Conservation (phyloP, 2,329 filamentous ascomycete genomes). For the Apiospora koreana region DNA sequence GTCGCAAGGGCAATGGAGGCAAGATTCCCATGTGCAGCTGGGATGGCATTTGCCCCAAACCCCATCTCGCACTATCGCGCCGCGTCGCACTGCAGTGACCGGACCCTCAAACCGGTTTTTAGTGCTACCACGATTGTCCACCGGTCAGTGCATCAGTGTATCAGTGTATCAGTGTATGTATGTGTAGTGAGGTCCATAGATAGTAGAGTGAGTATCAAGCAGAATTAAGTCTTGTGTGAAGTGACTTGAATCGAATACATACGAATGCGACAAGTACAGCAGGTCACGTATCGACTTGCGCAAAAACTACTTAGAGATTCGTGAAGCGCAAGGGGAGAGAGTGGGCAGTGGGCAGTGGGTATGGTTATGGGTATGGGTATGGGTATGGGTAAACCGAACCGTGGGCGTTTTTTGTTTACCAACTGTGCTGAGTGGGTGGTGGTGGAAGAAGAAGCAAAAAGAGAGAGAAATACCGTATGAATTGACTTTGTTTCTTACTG, state of each 20-base stretch:
- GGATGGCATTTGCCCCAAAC: conserved; percentile 7
- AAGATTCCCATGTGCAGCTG: conserved; percentile 5
- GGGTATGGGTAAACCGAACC: too few species aligned
- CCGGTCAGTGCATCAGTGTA: neutral
- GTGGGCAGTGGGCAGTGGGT: too few species aligned
- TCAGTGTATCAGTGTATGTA: too few species aligned
- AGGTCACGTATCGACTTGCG: too few species aligned
- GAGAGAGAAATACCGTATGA: neutral
- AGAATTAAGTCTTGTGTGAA: too few species aligned
- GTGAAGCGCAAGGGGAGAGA: neutral
- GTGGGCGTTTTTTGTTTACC: too few species aligned
- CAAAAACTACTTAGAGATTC: neutral
- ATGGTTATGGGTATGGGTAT: too few species aligned
- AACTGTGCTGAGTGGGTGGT: neutral
- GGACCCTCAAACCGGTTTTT: neutral
- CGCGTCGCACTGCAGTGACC: neutral
- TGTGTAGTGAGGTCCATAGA: too few species aligned
- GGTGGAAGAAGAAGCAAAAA: neutral
- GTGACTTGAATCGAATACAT: neutral
- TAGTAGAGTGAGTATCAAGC: too few species aligned
- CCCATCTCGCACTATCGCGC: neutral
- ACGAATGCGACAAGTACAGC: too few species aligned
- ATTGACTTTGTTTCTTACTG: neutral
- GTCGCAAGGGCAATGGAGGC: neutral
- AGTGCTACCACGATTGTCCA: neutral